A percentile compares a stretch with the other conserved stretches of the same genome.
Conservation (phyloP, 306 rosid genomes). For the Inga leiocalycina region DNA sequence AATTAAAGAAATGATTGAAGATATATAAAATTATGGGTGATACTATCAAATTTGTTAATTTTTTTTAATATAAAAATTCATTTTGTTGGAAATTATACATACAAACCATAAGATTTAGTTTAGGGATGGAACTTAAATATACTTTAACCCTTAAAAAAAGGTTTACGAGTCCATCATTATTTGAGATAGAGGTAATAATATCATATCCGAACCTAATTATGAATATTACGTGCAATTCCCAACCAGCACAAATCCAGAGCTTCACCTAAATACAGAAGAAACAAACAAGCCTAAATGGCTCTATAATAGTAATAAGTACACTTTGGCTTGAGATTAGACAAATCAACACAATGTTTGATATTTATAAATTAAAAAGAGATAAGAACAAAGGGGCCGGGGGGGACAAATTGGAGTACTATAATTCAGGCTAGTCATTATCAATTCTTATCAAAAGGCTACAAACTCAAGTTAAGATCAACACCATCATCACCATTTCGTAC, state of each 20-base stretch:
- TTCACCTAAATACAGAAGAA: not conserved
- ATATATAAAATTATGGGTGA: no score
- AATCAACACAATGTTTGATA: not conserved
- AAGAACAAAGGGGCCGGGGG: not conserved
- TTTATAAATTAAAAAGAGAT: not conserved
- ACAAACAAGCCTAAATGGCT: not conserved
- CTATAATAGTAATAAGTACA: not conserved
- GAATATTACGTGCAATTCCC: not conserved
- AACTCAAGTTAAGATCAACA: slow-evolving; percentile 27
- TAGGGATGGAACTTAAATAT: not conserved
- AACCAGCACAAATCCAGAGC: not conserved
- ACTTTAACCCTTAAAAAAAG: not conserved
- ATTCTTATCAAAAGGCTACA: not conserved
- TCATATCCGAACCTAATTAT: not conserved
- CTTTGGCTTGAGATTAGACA: not conserved
- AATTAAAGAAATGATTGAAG: no score
- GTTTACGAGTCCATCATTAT: not conserved
- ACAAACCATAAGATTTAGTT: not conserved
- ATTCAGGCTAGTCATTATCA: not conserved
- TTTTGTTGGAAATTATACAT: not conserved
- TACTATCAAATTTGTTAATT: no score
- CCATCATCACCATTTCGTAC: slow-evolving; percentile 7
- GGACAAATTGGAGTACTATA: not conserved
- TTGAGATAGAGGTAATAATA: not conserved
- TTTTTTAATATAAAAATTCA: no score